Percentiles rank a stretch among this genome's conserved stretches.
phyloP scores from a whole-genome alignment of 371 early-diverging fungal genomes.

The Paramicrosporidium saccamoebae region DNA sequence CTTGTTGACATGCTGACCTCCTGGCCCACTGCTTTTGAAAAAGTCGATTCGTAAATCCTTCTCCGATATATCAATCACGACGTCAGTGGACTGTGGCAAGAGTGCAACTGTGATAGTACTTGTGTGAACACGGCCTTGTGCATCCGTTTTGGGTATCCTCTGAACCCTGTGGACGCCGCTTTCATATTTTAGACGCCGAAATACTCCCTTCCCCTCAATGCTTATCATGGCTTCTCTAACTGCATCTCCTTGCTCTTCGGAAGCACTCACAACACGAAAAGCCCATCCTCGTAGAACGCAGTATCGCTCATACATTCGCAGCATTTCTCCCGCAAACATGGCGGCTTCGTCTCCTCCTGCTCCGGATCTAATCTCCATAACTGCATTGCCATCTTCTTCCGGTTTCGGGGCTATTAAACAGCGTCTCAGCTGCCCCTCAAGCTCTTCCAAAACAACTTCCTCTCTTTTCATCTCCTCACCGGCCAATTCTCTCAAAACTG shows the following conservation, averaged over 20 bases:
- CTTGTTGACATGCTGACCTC: slow-evolving; percentile 76
- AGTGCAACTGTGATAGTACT: slow-evolving; percentile 55
- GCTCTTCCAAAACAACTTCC: slow-evolving; percentile 3
- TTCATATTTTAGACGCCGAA: slow-evolving; percentile 35
- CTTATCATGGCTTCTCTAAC: slow-evolving; percentile 14
- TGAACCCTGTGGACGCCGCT: slow-evolving; percentile 54
- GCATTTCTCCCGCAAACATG: slow-evolving; percentile 28
- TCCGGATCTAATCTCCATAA: slow-evolving; percentile 39
- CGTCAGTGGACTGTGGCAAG: slow-evolving; percentile 31
- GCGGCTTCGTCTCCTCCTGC: slow-evolving; percentile 58
- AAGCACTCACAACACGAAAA: slow-evolving; percentile 15
- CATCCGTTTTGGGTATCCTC: slow-evolving; percentile 45
- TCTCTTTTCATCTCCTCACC: slow-evolving; percentile 13
- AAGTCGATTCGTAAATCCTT: slow-evolving; percentile 33
- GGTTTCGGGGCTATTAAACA: slow-evolving; percentile 18
- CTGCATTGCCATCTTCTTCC: slow-evolving; percentile 28
- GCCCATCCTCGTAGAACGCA: slow-evolving; percentile 23
- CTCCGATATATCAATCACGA: slow-evolving; percentile 25
- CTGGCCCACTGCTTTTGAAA: slow-evolving; percentile 39
- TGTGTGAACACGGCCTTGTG: slow-evolving; percentile 45
- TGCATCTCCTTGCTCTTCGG: slow-evolving; percentile 13
- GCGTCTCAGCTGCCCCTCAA: slow-evolving; percentile 11
- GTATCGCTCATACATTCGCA: slow-evolving; percentile 37
- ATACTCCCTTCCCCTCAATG: slow-evolving; percentile 26
- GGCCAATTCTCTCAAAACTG: slow-evolving; percentile 15